phyloP scores from a whole-genome alignment of 345 rosid genomes.

The Sisymbrium irio region DNA sequence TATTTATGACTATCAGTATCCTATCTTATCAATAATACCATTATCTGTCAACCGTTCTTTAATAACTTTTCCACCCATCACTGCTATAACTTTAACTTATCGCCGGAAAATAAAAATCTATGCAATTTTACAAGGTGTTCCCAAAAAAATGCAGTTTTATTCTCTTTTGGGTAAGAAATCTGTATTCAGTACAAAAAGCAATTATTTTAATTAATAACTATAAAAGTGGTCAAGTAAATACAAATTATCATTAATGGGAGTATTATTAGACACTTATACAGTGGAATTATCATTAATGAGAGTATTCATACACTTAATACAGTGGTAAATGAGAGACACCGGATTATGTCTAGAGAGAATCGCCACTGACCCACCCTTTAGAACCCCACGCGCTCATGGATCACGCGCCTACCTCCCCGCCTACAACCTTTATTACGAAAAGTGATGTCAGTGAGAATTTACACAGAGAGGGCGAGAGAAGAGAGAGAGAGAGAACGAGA shows the following conservation, averaged over 20 bases:
- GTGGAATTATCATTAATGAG: neutral
- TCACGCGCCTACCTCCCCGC: constrained; percentile 28
- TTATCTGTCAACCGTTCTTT: constrained; percentile 14
- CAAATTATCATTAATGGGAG: neutral
- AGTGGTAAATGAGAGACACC: too few species aligned
- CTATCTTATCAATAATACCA: constrained; percentile 12
- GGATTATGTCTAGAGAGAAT: constrained; percentile 15
- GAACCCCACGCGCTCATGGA: neutral
- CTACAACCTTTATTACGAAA: constrained; percentile 18
- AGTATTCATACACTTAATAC: too few species aligned
- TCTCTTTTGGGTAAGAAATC: neutral
- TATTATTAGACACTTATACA: too few species aligned
- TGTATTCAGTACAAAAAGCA: neutral
- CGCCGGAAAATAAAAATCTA: neutral
- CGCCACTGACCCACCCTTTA: neutral
- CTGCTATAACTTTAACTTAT: constrained; percentile 3
- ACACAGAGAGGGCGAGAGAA: neutral
- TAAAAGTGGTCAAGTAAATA: neutral
- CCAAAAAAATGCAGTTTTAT: neutral
- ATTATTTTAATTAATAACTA: neutral
- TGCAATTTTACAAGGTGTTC: neutral
- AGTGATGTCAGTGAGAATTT: neutral
- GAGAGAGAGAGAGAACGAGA: constrained; percentile 10
- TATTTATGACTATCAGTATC: constrained; percentile 16
- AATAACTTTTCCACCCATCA: neutral